Evolutionary conservation across 768 basidiomycete species (phyloP), one percentile per base, ranked within the genome.

Genomic region (Mycena amicta): DNA sequence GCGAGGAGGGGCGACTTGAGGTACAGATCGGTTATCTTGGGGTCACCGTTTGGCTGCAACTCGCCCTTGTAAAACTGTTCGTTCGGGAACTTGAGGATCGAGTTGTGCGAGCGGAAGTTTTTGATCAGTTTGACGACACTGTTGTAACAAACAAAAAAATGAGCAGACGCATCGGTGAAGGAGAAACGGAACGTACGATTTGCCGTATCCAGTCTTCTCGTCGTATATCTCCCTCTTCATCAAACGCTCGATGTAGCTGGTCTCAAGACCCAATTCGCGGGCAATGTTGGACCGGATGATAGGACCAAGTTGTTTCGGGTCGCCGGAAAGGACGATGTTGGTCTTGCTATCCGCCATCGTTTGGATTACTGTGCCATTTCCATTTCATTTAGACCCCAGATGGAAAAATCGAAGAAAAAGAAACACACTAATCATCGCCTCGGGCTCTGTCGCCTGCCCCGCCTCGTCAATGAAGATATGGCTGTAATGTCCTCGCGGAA

Each of bases 391-490:
- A 28, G 5, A 6, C 1, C 6, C 22, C 6, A 12, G 11, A 5
- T 15, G 27, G 20, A 53, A 16, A 27, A 28, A 28, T 47, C 5
- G 22, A 5, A 5, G 12, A 27, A 5, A 37, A 16, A 40, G 1
- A 26, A 23, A 39, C 59, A 1, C 45, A 56, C 65, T 66, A 16
- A 88, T 77, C 70, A 88, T 84, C 0, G 77, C 76, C 67, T 89
- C 88, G 0, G 87, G 85, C 67, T 90, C 88, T 0, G 83, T 85
- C 2, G 87, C 86, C 64, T 90, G 88, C 0, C 86, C 88, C 0
- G 87, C 88, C 66, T 90, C 88, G 62, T 90, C 88, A 8, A 88
- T 70, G 66, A 90, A 86, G 15, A 90, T 84, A 59, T 90, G 86
- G 8, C 75, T 79, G 67, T 83, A 90, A 67, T 88, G 83, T 0